Evolutionary conservation across 1,284 basidiomycete genomes (phyloP), one percentile per base, ranked within the genome.

Genomic region (Naganishia albida): DNA sequence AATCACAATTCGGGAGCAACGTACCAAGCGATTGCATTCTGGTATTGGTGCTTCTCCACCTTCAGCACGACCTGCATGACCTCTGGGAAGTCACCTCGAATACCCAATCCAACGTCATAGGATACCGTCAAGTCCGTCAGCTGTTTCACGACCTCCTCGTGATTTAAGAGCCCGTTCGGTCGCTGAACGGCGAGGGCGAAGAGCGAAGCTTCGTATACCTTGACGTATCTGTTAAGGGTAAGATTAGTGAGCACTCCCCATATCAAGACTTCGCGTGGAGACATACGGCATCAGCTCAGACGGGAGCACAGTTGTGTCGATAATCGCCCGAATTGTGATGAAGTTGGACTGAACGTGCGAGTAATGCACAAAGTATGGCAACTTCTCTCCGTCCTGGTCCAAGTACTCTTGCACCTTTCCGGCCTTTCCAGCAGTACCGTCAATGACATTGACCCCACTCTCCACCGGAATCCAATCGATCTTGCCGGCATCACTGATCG

Each of bases 391-490:
- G 71, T 98, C 94, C 1, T 81, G 76, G 54, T 87, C 83, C 50
- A 99, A 81, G 73, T 91, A 85, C 62, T 82, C 81, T 68, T 85
- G 83, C 23, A 68, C 60, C 25, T 72, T 70, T n/a, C 64, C 67
- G 16, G 64, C 69, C 30, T 71, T 65, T 18, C 76, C 76, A 13
- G 38, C 39, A 12, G 42, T 43, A 2, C 38, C 49, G 7, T 42
- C 55, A 7, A 64, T 53, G n/a, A 51, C 23, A 43, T 51, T 57
- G 7, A 46, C n/a, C 28, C 49, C 63, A 42, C 87, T 95, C 72
- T 93, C 86, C 2, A 99, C 93, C 0, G 90, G 87, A 66, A 99
- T 94, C 93, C 95, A 99, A 7, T 89, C 86, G 72, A 99, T 94
- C 69, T 87, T 90, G 72, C 88, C 49, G 39, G 50, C 64, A 65